Percentiles rank a stretch among this genome's conserved stretches.
Evolutionary conservation across 805 yeast genomes (phyloP).

Genomic region (Candida chilensis): DNA sequence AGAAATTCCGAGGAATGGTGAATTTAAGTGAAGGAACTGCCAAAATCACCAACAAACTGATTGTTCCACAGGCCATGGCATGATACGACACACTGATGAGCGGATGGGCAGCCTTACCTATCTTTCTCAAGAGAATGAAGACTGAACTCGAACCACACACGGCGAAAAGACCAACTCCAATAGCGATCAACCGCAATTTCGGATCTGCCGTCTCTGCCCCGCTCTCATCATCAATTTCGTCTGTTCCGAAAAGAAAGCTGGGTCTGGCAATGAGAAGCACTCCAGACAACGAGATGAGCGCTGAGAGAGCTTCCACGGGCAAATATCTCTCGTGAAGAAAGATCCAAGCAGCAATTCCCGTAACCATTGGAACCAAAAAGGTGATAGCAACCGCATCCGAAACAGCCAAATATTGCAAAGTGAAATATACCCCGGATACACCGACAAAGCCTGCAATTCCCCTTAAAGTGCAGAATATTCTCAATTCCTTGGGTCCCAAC

Average conservation of each 20-base stretch:
- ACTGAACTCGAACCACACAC: conserved; percentile 64
- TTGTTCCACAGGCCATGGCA: conserved; percentile 49
- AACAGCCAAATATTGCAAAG: conserved; percentile 63
- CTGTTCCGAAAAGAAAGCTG: conserved; percentile 49
- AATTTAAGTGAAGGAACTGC: conserved; percentile 47
- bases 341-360: conserved; percentile 65
- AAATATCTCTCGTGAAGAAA: conserved; percentile 61
- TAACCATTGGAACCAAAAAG: conserved; percentile 68
- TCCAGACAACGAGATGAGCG: conserved; percentile 60
- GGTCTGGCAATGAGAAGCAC: conserved; percentile 82
- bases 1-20: conserved; percentile 44
- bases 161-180: conserved; percentile 55
- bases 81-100: conserved; percentile 71
- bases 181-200: conserved; percentile 49
- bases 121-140: conserved; percentile 60
- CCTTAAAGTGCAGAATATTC: conserved; percentile 46
- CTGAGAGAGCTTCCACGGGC: conserved; percentile 58
- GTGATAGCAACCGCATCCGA: conserved; percentile 80
- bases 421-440: conserved; percentile 69
- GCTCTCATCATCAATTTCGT: conserved; percentile 19
- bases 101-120: conserved; percentile 77
- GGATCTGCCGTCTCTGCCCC: conserved; percentile 43
- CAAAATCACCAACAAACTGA: conserved; percentile 45
- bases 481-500: conserved; percentile 54
- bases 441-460: conserved; percentile 75